phyloP scores from a whole-genome alignment of 192 early-diverging fungal species.

The Coemansia sp. region DNA sequence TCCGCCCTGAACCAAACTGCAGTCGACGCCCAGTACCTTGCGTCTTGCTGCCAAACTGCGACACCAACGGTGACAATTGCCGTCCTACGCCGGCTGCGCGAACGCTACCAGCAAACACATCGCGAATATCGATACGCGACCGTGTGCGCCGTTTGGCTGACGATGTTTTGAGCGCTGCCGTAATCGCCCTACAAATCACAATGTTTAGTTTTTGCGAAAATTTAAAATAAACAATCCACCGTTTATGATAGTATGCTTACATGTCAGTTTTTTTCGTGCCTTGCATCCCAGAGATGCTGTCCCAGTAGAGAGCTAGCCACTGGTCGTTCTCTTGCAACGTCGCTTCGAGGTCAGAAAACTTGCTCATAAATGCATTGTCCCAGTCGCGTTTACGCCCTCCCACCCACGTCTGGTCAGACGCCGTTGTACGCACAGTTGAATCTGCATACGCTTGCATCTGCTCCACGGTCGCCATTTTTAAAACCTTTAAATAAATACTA shows the following conservation, averaged over 20 bases:
- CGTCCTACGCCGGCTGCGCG: slow-evolving; percentile 5
- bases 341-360: slow-evolving; percentile 48
- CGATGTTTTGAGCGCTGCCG: slow-evolving; percentile 50
- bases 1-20: too few species aligned
- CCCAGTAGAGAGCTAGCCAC: slow-evolving; percentile 50
- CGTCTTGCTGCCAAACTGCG: slow-evolving; percentile 19
- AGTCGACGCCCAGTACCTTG: slow-evolving; percentile 4
- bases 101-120: slow-evolving; percentile 38
- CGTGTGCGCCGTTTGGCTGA: slow-evolving; percentile 41
- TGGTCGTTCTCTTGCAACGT: slow-evolving; percentile 53
- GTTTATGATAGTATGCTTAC: slow-evolving; percentile 17
- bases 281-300: slow-evolving; percentile 41
- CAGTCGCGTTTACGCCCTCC: slow-evolving; percentile 48
- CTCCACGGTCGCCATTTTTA: slow-evolving; percentile 22
- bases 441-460: slow-evolving; percentile 8
- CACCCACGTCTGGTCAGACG: slow-evolving; percentile 40
- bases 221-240: too few species aligned
- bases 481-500: background rate
- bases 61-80: slow-evolving; percentile 29
- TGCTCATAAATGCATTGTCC: slow-evolving; percentile 51
- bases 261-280: slow-evolving; percentile 28
- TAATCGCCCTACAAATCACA: slow-evolving; percentile 29
- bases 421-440: slow-evolving; percentile 21
- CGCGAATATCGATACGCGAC: slow-evolving; percentile 45
- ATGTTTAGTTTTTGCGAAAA: too few species aligned